Base-by-base conservation (phyloP, 2,329 filamentous ascomycete genomes). In the Colletotrichum brevisporum region DNA sequence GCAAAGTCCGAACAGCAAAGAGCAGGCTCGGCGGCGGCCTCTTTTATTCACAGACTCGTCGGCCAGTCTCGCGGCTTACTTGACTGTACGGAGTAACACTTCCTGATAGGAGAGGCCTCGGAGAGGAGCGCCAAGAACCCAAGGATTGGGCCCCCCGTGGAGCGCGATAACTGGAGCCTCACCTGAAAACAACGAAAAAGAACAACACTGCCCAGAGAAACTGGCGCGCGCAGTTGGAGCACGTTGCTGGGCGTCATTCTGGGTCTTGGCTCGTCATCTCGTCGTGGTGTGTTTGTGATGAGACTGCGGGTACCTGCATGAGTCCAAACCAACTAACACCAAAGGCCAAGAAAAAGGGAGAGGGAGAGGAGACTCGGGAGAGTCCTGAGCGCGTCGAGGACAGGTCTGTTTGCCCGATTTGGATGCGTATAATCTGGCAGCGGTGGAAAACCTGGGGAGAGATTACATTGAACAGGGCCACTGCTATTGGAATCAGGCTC, bases 301-400 rank as follows among this genome's bases (percentile, higher is more conserved):
- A 53, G 41, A 48, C 6, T 54, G 43, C 50, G 63, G 63, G 27
- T 66, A 61, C 63, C 63, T 60, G 56, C 63, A 60, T 66, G 18
- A 10, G 36, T n/a, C 13, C 62, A n/a, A 13, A 39, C 50, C 62
- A 59, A 50, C 36, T 51, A 36, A 21, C 26, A 27, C 36, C 9
- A 52, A 16, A 45, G n/a, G 31, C 18, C 21, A 31, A 18, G 50
- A n/a, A 4, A n/a, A 4, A 24, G 21, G 26, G n/a, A n/a, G n/a
- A 24, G 21, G 21, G 21, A 24, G 21, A 24, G 21, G 21, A 24
- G 21, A 24, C 21, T 24, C 21, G 21, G 21, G 21, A 24, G 21
- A 21, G 21, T 24, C 2, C 21, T 24, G 36, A 57, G 8, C 55
- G 41, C 41, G 10, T 43, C 41, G 41, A 43, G 41, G 41, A 5